These are phyloP conservation scores for Xylaria scruposa DNA, from an alignment of 495 filamentous ascomycete species.

Conservation along the genomic window DNA sequence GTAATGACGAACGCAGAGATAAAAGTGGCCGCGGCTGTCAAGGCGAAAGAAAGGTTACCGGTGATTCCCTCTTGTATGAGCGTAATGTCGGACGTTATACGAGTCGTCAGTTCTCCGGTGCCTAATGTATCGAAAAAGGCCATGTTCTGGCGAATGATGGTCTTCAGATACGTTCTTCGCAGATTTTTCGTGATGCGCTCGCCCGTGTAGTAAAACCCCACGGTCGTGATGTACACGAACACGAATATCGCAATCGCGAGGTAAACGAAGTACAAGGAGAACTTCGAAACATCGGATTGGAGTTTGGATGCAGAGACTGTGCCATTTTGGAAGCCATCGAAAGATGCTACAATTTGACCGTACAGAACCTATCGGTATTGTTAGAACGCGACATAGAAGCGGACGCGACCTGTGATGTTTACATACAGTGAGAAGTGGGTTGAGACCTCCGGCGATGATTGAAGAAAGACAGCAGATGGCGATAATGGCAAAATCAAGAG, in stretches of 20 bases:
- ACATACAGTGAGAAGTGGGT: neutral
- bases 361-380: slow-evolving; percentile 5
- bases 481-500: neutral
- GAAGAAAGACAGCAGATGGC: neutral
- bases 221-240: slow-evolving; percentile 43
- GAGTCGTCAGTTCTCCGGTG: slow-evolving; percentile 42
- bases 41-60: slow-evolving; percentile 71
- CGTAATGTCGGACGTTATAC: slow-evolving; percentile 55
- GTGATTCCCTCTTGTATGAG: slow-evolving; percentile 75
- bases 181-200: slow-evolving; percentile 44
- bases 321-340: neutral
- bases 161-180: slow-evolving; percentile 44
- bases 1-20: slow-evolving; percentile 76
- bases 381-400: slow-evolving; percentile 4
- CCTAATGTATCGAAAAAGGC: slow-evolving; percentile 49
- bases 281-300: neutral
- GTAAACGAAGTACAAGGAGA: slow-evolving; percentile 41
- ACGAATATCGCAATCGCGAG: slow-evolving; percentile 52
- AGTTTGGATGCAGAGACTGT: neutral
- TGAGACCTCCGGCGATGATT: slow-evolving; percentile 3
- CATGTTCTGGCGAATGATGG: slow-evolving; percentile 49
- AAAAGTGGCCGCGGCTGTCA: slow-evolving; percentile 73
- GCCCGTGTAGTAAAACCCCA: slow-evolving; percentile 37
- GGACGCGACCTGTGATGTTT: neutral
- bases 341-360: neutral